Conservation (phyloP, 75 land plant genomes). For the Selaginella moellendorffii region DNA sequence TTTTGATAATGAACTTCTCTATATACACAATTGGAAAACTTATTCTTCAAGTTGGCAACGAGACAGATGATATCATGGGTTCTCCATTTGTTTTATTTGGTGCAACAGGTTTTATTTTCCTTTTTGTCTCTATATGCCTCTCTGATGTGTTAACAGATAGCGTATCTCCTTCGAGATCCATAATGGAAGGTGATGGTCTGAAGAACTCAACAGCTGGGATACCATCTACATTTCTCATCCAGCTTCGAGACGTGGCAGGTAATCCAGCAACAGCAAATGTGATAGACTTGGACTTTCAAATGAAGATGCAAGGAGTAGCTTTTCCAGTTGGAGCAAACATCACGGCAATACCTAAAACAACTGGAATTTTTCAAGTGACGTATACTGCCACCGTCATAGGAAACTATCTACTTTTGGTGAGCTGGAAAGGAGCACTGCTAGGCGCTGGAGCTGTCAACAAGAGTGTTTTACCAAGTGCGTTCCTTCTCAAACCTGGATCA, state of each 20-base stretch:
- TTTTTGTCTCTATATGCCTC: background rate
- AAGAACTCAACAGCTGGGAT: background rate
- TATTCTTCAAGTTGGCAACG: background rate
- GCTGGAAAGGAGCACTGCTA: background rate
- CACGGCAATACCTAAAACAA: background rate
- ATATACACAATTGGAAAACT: background rate
- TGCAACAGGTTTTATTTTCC: background rate
- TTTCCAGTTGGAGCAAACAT: background rate
- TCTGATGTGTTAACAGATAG: background rate
- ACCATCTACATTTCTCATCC: background rate
- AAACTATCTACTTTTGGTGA: background rate
- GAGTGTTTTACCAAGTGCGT: background rate
- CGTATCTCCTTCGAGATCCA: background rate
- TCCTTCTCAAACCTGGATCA: too few species aligned
- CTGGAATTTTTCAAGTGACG: background rate
- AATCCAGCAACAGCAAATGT: background rate
- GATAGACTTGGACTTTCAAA: background rate
- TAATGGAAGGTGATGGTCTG: background rate
- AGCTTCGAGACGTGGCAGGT: background rate
- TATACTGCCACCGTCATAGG: background rate
- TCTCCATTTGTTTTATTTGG: background rate
- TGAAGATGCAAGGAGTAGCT: background rate
- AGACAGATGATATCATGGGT: background rate
- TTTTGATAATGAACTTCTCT: background rate
- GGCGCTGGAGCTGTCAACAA: background rate